phyloP scores from a whole-genome alignment of 129 eudicot genomes.

The Centaurea solstitialis region DNA sequence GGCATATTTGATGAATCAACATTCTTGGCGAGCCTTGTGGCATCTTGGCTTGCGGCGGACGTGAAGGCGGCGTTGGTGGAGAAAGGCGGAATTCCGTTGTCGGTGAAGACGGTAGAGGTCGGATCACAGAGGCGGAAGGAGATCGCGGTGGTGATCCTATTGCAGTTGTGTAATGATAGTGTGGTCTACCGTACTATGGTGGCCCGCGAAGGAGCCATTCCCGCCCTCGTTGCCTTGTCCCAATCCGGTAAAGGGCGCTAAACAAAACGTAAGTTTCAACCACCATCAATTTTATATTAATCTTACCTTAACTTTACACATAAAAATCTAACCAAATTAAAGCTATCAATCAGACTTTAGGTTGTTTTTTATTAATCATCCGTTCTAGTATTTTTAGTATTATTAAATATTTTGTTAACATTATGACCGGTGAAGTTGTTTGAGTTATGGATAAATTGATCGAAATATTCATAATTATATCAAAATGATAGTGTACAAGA shows the following conservation, averaged over 20 bases:
- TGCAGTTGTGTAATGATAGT: constrained; percentile 72
- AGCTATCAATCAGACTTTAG: not conserved
- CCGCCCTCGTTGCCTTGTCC: constrained; percentile 77
- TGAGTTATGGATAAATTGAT: not conserved
- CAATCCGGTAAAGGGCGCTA: constrained; percentile 83
- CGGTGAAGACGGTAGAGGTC: constrained; percentile 79
- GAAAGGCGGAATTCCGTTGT: constrained; percentile 85
- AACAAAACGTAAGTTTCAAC: constrained; percentile 61
- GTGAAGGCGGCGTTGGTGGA: constrained; percentile 74
- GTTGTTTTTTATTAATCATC: not conserved
- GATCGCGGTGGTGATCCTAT: constrained; percentile 70
- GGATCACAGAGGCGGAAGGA: constrained; percentile 88
- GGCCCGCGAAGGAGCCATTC: constrained; percentile 95
- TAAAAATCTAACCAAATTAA: no score
- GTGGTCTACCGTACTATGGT: constrained; percentile 73
- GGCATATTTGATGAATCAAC: constrained; percentile 86
- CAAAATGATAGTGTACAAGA: not conserved
- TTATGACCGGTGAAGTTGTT: not conserved
- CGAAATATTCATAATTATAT: not conserved
- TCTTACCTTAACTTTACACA: not conserved
- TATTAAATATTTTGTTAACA: not conserved
- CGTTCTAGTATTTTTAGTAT: not conserved
- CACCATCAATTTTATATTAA: not conserved
- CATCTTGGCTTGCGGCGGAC: constrained; percentile 42
- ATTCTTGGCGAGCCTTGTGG: constrained; percentile 64